Conservation (phyloP, 2,329 filamentous ascomycete species). For the Colletotrichum spinosum region DNA sequence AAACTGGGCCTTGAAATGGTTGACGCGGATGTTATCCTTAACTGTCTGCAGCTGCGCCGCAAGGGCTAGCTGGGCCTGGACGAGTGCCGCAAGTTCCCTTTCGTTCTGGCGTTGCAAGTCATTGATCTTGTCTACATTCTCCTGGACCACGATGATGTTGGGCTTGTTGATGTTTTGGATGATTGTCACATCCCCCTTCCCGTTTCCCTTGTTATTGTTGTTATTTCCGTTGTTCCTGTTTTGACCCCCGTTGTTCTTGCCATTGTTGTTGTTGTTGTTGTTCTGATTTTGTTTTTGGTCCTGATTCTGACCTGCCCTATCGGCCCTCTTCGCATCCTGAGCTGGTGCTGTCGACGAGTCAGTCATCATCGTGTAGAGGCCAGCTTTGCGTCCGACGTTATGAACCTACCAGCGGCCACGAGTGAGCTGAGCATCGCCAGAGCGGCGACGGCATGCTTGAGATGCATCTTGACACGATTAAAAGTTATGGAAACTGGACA, state of each 20-base stretch:
- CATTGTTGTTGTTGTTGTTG: constrained; percentile 7
- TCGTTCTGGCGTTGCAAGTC: constrained; percentile 50
- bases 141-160: constrained; percentile 48
- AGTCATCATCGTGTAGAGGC: constrained; percentile 1
- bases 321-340: constrained; percentile 20
- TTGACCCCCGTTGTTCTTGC: not conserved
- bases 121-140: constrained; percentile 50
- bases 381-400: no score
- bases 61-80: constrained; percentile 51
- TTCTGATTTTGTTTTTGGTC: constrained; percentile 9
- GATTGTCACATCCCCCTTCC: constrained; percentile 40
- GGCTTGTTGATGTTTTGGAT: constrained; percentile 41
- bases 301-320: constrained; percentile 15
- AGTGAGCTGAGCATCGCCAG: constrained; percentile 44
- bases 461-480: constrained; percentile 40
- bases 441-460: constrained; percentile 42
- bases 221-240: not conserved
- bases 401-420: constrained; percentile 43
- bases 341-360: constrained; percentile 18
- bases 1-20: constrained; percentile 52
- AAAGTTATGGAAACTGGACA: no score
- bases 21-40: constrained; percentile 56
- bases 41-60: constrained; percentile 51
- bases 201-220: constrained; percentile 7
- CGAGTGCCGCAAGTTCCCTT: constrained; percentile 50